Conservation (phyloP, 164 flowering plant genomes). For the Kingdonia uniflora region DNA sequence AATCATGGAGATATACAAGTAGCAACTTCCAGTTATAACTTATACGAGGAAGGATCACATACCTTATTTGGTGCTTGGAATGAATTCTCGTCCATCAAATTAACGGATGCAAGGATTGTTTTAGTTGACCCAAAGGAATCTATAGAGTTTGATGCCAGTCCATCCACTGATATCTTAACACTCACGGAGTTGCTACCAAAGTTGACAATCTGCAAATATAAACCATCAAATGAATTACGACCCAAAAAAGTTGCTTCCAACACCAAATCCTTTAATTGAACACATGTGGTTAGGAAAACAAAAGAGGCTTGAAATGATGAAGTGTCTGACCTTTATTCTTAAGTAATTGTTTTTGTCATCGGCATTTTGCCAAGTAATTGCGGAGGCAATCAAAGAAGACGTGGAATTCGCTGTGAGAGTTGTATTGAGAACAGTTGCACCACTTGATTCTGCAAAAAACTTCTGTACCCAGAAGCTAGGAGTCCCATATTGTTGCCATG, state of each 20-base stretch:
- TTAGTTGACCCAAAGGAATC: slow-evolving; percentile 32
- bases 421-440: slow-evolving; percentile 59
- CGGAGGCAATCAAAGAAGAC: slow-evolving; percentile 53
- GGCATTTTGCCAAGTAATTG: slow-evolving; percentile 45
- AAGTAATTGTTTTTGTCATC: slow-evolving; percentile 29
- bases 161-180: slow-evolving; percentile 41
- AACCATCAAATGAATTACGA: not conserved
- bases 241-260: not conserved
- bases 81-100: slow-evolving; percentile 79
- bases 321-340: slow-evolving; percentile 48
- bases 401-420: slow-evolving; percentile 35
- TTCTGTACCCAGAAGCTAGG: slow-evolving; percentile 88
- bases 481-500: slow-evolving; percentile 68
- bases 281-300: not conserved
- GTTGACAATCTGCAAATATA: slow-evolving; percentile 66
- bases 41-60: not conserved
- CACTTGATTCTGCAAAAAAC: slow-evolving; percentile 71
- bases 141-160: slow-evolving; percentile 32
- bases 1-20: too few species aligned
- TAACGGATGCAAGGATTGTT: slow-evolving; percentile 46
- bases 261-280: not conserved
- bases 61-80: slow-evolving; percentile 63
- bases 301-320: too few species aligned
- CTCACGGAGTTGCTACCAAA: slow-evolving; percentile 43
- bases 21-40: too few species aligned